Evolutionary conservation across 495 filamentous ascomycete species (phyloP).

Genomic region (Neurospora terricola): DNA sequence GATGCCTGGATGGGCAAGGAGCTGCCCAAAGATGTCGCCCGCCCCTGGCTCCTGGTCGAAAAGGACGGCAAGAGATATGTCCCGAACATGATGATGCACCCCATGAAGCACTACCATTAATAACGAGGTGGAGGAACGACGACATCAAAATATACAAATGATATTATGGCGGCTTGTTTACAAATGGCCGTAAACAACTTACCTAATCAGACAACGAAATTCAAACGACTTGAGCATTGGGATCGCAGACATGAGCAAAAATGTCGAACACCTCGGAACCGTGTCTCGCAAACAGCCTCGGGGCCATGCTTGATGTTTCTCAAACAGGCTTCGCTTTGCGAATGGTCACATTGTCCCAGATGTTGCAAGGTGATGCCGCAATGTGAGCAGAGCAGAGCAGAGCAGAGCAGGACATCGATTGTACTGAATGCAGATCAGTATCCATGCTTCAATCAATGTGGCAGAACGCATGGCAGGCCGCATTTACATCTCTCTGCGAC

Average conservation of each 20-base stretch:
- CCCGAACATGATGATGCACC: conserved; percentile 25
- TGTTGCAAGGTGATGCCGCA: neutral
- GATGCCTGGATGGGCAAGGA: conserved; percentile 16
- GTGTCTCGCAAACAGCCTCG: neutral
- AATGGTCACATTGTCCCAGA: neutral
- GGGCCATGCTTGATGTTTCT: neutral
- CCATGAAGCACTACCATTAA: conserved; percentile 17
- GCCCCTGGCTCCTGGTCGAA: conserved; percentile 16
- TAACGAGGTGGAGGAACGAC: neutral
- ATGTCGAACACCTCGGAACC: neutral
- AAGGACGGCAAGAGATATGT: conserved; percentile 16
- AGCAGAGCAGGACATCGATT: neutral
- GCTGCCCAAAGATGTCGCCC: neutral
- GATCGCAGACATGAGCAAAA: neutral
- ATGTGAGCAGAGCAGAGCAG: neutral
- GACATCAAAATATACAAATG: neutral
- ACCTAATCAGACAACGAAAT: neutral
- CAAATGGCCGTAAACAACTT: neutral
- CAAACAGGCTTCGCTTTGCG: neutral
- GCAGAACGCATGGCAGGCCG: neutral
- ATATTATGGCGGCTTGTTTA: neutral
- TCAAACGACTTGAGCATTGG: neutral
- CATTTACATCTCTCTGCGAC: neutral
- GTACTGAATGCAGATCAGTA: neutral
- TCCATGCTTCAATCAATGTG: neutral